Percentiles rank a stretch among this genome's conserved stretches.
phyloP scores from a whole-genome alignment of 2,329 filamentous ascomycete genomes.

The Colletotrichum sp. region DNA sequence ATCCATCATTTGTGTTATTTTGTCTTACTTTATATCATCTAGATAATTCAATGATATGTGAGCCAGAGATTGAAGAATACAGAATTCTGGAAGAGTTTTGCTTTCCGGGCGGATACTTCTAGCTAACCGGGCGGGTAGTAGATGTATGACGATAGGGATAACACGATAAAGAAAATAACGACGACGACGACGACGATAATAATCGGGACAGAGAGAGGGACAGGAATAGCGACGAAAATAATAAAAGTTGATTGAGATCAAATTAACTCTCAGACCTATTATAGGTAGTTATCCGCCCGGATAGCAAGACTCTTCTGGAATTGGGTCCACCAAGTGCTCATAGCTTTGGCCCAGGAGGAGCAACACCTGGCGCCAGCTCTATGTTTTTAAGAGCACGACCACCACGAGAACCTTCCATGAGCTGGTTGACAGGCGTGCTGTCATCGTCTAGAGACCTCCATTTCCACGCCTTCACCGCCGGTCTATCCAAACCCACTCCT shows the following conservation, averaged over 20 bases:
- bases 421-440: not conserved
- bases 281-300: too few relatives aligned
- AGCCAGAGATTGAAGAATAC: too few relatives aligned
- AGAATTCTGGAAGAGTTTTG: not conserved
- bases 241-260: too few relatives aligned
- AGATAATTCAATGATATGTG: not conserved
- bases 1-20: not conserved
- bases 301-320: not conserved
- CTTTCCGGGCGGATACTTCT: too few relatives aligned
- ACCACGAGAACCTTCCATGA: not conserved
- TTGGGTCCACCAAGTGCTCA: not conserved
- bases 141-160: too few relatives aligned
- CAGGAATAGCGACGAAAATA: too few relatives aligned
- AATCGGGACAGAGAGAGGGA: too few relatives aligned
- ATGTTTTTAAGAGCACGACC: not conserved
- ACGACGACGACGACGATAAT: too few relatives aligned
- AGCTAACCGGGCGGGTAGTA: too few relatives aligned
- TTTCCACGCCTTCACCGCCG: conserved; percentile 22
- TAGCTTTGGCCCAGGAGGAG: not conserved
- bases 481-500: conserved; percentile 33
- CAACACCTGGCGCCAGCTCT: not conserved
- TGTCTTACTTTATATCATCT: not conserved
- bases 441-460: conserved; percentile 12
- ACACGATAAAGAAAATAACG: too few relatives aligned
- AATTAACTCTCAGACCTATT: too few relatives aligned